These are phyloP conservation scores for Candida schatavii DNA, from an alignment of 805 yeast species.

Conservation along the genomic window DNA sequence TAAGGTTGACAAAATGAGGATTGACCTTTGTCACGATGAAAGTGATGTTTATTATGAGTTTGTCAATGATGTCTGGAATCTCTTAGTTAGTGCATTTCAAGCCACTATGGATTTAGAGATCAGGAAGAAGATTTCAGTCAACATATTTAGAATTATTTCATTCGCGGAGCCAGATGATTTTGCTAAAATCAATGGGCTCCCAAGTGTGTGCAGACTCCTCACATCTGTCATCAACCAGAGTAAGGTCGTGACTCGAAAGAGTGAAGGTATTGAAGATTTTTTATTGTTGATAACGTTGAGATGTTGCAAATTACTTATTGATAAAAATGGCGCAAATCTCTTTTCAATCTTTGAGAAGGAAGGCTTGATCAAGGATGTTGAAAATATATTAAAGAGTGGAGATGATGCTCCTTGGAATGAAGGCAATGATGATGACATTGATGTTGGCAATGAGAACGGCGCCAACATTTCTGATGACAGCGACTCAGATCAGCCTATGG, in stretches of 20 bases:
- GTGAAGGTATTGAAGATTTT: constrained; percentile 22
- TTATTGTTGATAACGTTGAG: constrained; percentile 52
- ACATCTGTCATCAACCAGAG: constrained; percentile 64
- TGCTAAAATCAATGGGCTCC: background rate
- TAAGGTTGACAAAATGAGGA: constrained; percentile 28
- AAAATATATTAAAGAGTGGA: constrained; percentile 24
- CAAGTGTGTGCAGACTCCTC: constrained; percentile 25
- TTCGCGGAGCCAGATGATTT: constrained; percentile 30
- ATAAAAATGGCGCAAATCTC: constrained; percentile 42
- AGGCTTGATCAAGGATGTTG: constrained; percentile 61
- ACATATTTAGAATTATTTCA: constrained; percentile 50
- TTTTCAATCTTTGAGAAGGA: constrained; percentile 59
- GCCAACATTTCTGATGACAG: constrained; percentile 10
- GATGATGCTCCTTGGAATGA: constrained; percentile 4
- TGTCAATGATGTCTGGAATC: constrained; percentile 45
- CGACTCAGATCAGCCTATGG: background rate
- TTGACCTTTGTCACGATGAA: constrained; percentile 26
- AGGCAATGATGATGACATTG: constrained; percentile 11
- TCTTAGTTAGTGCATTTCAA: constrained; percentile 62
- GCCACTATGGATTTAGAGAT: constrained; percentile 69
- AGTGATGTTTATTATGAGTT: constrained; percentile 28
- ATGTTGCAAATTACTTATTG: constrained; percentile 43
- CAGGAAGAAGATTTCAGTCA: constrained; percentile 54
- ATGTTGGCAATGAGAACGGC: constrained; percentile 6
- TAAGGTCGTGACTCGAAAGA: constrained; percentile 21